Base-by-base conservation (phyloP, 2,329 filamentous ascomycete species). In the Arthrobotrys sphaeroides region DNA sequence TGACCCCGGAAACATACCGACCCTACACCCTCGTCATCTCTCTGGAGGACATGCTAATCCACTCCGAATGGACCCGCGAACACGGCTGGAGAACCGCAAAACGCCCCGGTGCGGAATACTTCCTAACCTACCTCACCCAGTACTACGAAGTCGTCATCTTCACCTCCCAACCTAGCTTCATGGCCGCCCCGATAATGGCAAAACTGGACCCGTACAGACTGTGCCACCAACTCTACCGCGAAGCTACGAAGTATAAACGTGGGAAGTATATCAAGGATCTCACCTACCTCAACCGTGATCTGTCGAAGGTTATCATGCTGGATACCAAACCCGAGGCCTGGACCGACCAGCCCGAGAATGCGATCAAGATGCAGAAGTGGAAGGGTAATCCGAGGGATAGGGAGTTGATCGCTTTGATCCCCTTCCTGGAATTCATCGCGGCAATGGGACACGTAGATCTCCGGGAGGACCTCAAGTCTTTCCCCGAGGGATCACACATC, bases 131-230 rank as follows among this genome's bases (percentile, higher is more conserved):
- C 83, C 87, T 99, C 55, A 94, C 92, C 83, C 94, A 97, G 83
- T 98, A 99, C 86, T 99, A 97, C 82, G 95, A 99, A 83, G 86
- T 99, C 65, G 95, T 98, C 61, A 89, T 99, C 78, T 99, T 98
- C 85, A 99, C 95, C 31, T 92, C 88, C 40, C 90, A 95, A 51
- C 93, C 94, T 0, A 92, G 90, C 80, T 90, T 89, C 81, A 91
- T 92, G 81, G 94, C 90, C 26, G 93, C 97, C 79, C 92, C 93
- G 22, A 87, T 99, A 60, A 88, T 97, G 78, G 90, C 92, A 80
- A 99, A 99, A 84, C 86, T 99, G 74, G 95, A 99, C 81, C 92
- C 79, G 0, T 79, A 91, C 80, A 93, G 98, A 82, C 93, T 98
- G 82, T 91, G 94, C 84, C 98, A 93, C 91, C 93, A 94, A 1